phyloP scores from a whole-genome alignment of 805 yeast genomes.

The Torulaspora franciscae region DNA sequence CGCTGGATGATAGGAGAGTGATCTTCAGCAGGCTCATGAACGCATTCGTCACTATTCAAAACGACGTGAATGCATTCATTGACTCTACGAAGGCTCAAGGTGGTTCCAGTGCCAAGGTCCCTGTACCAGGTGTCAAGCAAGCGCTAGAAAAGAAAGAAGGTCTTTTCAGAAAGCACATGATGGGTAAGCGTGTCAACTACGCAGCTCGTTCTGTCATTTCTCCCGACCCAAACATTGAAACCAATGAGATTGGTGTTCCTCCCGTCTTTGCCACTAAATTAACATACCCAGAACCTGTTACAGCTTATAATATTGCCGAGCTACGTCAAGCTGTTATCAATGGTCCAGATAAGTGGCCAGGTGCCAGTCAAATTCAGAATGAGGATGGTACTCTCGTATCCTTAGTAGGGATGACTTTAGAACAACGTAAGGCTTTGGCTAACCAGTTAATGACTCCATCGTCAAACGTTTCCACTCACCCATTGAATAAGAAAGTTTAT shows the following conservation, averaged over 20 bases:
- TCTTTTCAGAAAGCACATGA: slow-evolving; percentile 96
- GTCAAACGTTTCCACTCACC: slow-evolving; percentile 48
- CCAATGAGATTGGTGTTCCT: slow-evolving; percentile 97
- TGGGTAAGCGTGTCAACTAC: slow-evolving; percentile 99
- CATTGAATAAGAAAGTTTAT: slow-evolving; percentile 83
- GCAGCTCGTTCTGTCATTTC: slow-evolving; percentile 99
- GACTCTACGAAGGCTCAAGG: slow-evolving; percentile 88
- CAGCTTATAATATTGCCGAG: slow-evolving; percentile 83
- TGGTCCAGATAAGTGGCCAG: slow-evolving; percentile 99
- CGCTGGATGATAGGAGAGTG: slow-evolving; percentile 66
- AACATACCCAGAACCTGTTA: slow-evolving; percentile 98
- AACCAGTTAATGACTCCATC: slow-evolving; percentile 90
- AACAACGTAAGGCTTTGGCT: slow-evolving; percentile 92
- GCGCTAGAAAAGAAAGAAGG: slow-evolving; percentile 98
- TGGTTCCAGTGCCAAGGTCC: slow-evolving; percentile 55
- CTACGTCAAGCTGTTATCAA: slow-evolving; percentile 91
- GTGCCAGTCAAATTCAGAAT: slow-evolving; percentile 92
- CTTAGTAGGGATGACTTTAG: slow-evolving; percentile 80
- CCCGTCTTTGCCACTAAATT: slow-evolving; percentile 95
- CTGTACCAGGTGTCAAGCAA: slow-evolving; percentile 95
- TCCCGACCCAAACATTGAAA: slow-evolving; percentile 97
- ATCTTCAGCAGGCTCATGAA: slow-evolving; percentile 90
- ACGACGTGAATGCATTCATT: slow-evolving; percentile 88
- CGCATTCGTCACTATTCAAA: slow-evolving; percentile 89
- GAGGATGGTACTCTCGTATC: slow-evolving; percentile 87